phyloP scores from a whole-genome alignment of 352 stramenopile genomes.

The Aphanomyces cochlioides region DNA sequence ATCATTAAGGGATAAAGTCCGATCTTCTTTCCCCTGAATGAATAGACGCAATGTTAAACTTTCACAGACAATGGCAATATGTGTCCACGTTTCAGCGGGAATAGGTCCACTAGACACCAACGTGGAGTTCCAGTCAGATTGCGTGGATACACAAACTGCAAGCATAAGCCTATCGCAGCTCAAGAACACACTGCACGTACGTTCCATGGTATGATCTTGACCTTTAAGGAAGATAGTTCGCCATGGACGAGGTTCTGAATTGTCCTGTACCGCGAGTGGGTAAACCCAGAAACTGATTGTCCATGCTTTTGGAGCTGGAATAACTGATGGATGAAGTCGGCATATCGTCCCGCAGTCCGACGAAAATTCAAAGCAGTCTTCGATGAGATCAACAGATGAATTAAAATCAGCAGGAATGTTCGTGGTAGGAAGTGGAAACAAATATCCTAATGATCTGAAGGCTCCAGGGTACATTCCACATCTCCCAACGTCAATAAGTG shows the following conservation, averaged over 20 bases:
- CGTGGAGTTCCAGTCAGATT: conserved; percentile 28
- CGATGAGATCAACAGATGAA: not conserved
- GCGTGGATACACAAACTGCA: conserved; percentile 19
- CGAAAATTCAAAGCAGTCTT: conserved; percentile 11
- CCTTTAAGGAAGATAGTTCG: conserved; percentile 26
- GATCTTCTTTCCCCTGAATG: conserved; percentile 23
- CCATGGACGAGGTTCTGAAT: conserved; percentile 22
- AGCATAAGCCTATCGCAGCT: conserved; percentile 23
- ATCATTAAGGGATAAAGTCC: conserved; percentile 8
- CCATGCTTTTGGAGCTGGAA: conserved; percentile 12
- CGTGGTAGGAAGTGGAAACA: not conserved
- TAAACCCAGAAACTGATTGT: conserved; percentile 22
- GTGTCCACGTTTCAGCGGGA: conserved; percentile 13
- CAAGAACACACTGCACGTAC: conserved; percentile 22
- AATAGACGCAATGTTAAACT: conserved; percentile 19
- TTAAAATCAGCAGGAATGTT: not conserved
- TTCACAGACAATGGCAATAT: conserved; percentile 23
- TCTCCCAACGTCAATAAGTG: not conserved
- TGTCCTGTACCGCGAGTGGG: conserved; percentile 7
- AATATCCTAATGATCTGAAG: not conserved
- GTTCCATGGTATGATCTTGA: conserved; percentile 23
- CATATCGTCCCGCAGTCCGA: conserved; percentile 2
- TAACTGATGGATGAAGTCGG: not conserved
- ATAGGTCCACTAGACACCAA: conserved; percentile 13
- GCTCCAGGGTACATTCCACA: conserved; percentile 18